A percentile compares a stretch with the other conserved stretches of the same genome.
Conservation (phyloP, 768 basidiomycete genomes). For the Suillus brevipes region DNA sequence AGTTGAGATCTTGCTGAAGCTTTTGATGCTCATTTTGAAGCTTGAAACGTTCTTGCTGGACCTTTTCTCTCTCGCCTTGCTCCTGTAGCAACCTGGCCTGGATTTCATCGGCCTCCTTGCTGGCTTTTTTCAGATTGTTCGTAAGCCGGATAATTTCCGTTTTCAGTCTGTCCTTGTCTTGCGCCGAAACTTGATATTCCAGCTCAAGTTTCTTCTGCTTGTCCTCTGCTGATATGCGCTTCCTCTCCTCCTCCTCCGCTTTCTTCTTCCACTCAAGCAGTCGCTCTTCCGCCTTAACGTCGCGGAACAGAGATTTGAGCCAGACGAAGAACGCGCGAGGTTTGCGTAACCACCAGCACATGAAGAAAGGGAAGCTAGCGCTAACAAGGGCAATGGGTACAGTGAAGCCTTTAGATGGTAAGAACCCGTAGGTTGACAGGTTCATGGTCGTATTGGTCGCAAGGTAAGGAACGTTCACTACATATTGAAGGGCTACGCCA, state of each 20-base stretch:
- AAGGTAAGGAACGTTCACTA: slow-evolving; percentile 20
- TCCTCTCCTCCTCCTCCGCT: slow-evolving; percentile 23
- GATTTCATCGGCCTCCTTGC: slow-evolving; percentile 15
- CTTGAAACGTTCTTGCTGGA: slow-evolving; percentile 20
- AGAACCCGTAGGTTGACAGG: slow-evolving; percentile 27
- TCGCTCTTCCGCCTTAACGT: background rate
- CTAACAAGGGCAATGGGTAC: slow-evolving; percentile 27
- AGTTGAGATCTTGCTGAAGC: slow-evolving; percentile 15
- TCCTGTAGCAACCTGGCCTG: slow-evolving; percentile 21
- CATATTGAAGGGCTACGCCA: slow-evolving; percentile 24
- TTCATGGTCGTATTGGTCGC: slow-evolving; percentile 31
- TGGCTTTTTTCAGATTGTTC: slow-evolving; percentile 5
- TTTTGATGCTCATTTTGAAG: slow-evolving; percentile 16
- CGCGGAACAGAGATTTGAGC: background rate
- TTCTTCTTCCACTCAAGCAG: slow-evolving; percentile 13
- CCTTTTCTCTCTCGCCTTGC: slow-evolving; percentile 16
- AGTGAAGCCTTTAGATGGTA: slow-evolving; percentile 29
- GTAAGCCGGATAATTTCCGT: slow-evolving; percentile 20
- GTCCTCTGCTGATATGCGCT: slow-evolving; percentile 14
- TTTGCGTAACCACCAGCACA: slow-evolving; percentile 19
- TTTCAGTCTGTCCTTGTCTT: slow-evolving; percentile 22
- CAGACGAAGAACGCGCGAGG: slow-evolving; percentile 2
- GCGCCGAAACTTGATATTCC: background rate
- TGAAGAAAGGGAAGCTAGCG: slow-evolving; percentile 26
- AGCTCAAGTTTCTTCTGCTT: slow-evolving; percentile 21